A percentile compares a stretch with the other conserved stretches of the same genome.
Conservation (phyloP, 2,329 filamentous ascomycete genomes). For the Huntiella omanensis region DNA sequence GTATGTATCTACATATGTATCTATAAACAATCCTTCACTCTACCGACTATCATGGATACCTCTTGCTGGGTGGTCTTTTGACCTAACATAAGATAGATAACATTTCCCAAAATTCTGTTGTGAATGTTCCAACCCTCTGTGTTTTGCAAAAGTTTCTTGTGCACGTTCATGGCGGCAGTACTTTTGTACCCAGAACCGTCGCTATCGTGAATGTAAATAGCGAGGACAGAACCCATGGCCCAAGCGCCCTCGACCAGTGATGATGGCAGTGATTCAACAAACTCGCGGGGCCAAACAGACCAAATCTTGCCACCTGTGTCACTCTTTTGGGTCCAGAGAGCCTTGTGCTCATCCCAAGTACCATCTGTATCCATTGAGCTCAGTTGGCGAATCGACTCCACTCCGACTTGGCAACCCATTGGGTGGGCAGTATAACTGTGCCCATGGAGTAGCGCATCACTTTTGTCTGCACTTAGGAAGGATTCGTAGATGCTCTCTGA, state of each 20-base stretch:
- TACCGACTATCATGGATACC: neutral
- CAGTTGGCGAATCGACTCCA: slow-evolving; percentile 45
- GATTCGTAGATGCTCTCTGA: slow-evolving; percentile 54
- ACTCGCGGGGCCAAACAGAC: slow-evolving; percentile 50
- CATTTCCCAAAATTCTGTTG: slow-evolving; percentile 35
- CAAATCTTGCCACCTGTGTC: slow-evolving; percentile 22
- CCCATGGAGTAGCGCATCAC: slow-evolving; percentile 61
- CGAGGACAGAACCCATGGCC: slow-evolving; percentile 56
- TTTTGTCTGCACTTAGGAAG: slow-evolving; percentile 55
- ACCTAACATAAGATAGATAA: slow-evolving; percentile 38
- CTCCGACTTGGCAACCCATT: slow-evolving; percentile 60
- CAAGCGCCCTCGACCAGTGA: slow-evolving; percentile 44
- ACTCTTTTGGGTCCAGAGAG: slow-evolving; percentile 22
- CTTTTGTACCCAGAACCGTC: slow-evolving; percentile 28
- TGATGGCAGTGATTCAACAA: slow-evolving; percentile 40
- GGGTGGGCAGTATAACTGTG: slow-evolving; percentile 79
- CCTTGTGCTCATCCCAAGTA: slow-evolving; percentile 36
- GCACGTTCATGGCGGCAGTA: slow-evolving; percentile 25
- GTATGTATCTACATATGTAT: neutral
- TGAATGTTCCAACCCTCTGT: slow-evolving; percentile 29
- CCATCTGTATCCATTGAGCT: slow-evolving; percentile 34
- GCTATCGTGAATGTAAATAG: slow-evolving; percentile 33
- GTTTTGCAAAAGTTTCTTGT: slow-evolving; percentile 17
- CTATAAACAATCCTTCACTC: neutral
- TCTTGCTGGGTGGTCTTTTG: slow-evolving; percentile 22